Percentiles rank a stretch among this genome's conserved stretches.
Conservation (phyloP, 768 basidiomycete species). For the Sistotremastrum suecicum region DNA sequence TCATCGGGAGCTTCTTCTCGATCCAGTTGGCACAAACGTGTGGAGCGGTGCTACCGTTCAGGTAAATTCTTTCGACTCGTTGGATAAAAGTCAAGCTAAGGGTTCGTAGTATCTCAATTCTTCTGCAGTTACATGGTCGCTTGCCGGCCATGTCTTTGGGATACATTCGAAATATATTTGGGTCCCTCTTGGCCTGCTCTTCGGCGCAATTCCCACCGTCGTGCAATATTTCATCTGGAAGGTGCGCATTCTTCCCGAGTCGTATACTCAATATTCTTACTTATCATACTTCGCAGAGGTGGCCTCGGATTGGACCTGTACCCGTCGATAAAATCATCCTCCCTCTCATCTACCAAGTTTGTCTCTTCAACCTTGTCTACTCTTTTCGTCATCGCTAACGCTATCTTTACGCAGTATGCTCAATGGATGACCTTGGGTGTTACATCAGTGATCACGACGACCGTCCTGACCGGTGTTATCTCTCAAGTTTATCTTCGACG, state of each 20-base stretch:
- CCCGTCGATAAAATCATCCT: conserved; percentile 35
- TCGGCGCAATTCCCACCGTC: conserved; percentile 38
- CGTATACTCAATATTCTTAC: not conserved
- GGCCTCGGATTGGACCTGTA: conserved; percentile 40
- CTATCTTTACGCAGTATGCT: not conserved
- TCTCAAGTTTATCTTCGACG: conserved; percentile 47
- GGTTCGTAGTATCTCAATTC: conserved; percentile 38
- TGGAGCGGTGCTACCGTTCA: conserved; percentile 20
- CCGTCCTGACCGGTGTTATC: conserved; percentile 35
- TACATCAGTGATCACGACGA: conserved; percentile 34
- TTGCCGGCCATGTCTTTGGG: conserved; percentile 44
- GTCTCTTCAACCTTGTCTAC: not conserved
- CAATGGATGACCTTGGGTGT: conserved; percentile 26
- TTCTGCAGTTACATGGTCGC: conserved; percentile 48
- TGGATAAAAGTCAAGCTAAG: conserved; percentile 20
- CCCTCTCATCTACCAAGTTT: conserved; percentile 40
- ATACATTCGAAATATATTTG: conserved; percentile 40
- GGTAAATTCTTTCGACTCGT: not conserved
- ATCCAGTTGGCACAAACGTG: conserved; percentile 41
- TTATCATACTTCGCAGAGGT: conserved; percentile 23
- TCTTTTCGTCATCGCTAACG: conserved; percentile 26
- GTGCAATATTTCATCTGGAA: conserved; percentile 40
- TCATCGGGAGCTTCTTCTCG: conserved; percentile 39
- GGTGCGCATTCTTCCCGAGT: conserved; percentile 17
- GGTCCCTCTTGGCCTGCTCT: conserved; percentile 36